Percentiles rank a stretch among this genome's conserved stretches.
These are phyloP conservation scores for Vitis labrusca DNA, from an alignment of 164 flowering plant genomes.

Conservation along the genomic window DNA sequence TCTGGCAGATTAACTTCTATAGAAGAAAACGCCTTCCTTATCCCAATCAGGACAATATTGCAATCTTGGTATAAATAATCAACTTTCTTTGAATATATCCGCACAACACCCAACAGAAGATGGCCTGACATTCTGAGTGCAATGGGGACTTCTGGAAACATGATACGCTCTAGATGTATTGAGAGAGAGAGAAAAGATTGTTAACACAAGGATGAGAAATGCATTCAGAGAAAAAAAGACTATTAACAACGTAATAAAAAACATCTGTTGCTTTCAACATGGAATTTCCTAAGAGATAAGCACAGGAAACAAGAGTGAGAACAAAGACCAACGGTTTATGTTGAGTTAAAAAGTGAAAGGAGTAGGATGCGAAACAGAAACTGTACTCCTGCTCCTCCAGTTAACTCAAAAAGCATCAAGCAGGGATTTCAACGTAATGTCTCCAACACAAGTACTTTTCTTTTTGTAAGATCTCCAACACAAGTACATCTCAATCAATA, in stretches of 20 bases:
- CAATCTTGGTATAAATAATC: slow-evolving; percentile 75
- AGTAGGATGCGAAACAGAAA: too few relatives aligned
- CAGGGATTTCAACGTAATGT: too few relatives aligned
- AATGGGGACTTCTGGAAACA: slow-evolving; percentile 82
- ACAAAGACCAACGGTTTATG: too few relatives aligned
- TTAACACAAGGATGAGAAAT: not conserved
- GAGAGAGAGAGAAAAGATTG: not conserved
- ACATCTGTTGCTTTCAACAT: not conserved
- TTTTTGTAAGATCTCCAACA: too few relatives aligned
- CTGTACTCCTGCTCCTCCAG: too few relatives aligned
- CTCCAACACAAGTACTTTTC: too few relatives aligned
- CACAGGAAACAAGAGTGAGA: too few relatives aligned
- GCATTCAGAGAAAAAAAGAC: not conserved
- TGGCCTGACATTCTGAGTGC: slow-evolving; percentile 83
- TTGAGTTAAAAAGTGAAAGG: too few relatives aligned
- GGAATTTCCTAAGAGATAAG: too few relatives aligned
- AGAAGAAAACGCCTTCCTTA: slow-evolving; percentile 44
- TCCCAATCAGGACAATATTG: slow-evolving; percentile 27
- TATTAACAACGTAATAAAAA: not conserved
- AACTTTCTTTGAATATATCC: slow-evolving; percentile 89
- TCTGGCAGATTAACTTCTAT: slow-evolving; percentile 58
- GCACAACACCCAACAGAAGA: slow-evolving; percentile 86
- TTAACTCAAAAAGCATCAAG: too few relatives aligned
- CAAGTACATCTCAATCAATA: too few relatives aligned
- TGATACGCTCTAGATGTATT: slow-evolving; percentile 52